phyloP scores from a whole-genome alignment of 768 basidiomycete genomes.

The Agaricus blazei region DNA sequence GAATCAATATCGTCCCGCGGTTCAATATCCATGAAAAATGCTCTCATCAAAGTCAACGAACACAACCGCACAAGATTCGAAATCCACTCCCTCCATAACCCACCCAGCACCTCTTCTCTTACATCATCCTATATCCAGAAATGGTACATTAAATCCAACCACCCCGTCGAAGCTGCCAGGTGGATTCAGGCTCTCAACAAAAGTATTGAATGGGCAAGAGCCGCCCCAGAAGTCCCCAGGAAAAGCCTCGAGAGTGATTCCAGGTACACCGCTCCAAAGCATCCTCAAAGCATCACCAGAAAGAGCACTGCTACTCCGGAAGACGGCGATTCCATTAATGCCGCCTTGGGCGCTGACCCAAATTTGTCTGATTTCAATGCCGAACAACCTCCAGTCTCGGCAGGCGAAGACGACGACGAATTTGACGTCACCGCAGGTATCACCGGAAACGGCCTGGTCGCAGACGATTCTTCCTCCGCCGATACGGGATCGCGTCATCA shows the following conservation, averaged over 20 bases:
- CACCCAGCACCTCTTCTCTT: slow-evolving; percentile 25
- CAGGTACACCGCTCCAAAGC: slow-evolving; percentile 16
- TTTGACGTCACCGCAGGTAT: no score
- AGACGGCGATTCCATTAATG: slow-evolving; percentile 1
- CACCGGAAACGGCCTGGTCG: neutral
- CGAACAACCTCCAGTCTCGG: no score
- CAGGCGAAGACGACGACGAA: slow-evolving; percentile 36
- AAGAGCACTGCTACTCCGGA: no score
- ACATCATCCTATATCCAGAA: slow-evolving; percentile 49
- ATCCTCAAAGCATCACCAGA: neutral
- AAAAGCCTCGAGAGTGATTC: no score
- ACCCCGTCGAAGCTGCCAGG: slow-evolving; percentile 83
- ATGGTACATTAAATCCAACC: slow-evolving; percentile 82
- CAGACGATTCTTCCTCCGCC: slow-evolving; percentile 36
- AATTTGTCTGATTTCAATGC: slow-evolving; percentile 8
- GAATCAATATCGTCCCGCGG: slow-evolving; percentile 83
- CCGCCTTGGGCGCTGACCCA: neutral
- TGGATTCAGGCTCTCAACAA: slow-evolving; percentile 77
- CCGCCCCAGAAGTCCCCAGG: no score
- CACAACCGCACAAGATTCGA: slow-evolving; percentile 69
- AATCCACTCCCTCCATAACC: slow-evolving; percentile 49
- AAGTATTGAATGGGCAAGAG: slow-evolving; percentile 66
- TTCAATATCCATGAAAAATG: slow-evolving; percentile 82
- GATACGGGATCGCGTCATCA: slow-evolving; percentile 29
- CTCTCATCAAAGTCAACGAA: slow-evolving; percentile 57